Conservation (phyloP, 2,329 filamentous ascomycete genomes). For the Huntiella abstrusa region DNA sequence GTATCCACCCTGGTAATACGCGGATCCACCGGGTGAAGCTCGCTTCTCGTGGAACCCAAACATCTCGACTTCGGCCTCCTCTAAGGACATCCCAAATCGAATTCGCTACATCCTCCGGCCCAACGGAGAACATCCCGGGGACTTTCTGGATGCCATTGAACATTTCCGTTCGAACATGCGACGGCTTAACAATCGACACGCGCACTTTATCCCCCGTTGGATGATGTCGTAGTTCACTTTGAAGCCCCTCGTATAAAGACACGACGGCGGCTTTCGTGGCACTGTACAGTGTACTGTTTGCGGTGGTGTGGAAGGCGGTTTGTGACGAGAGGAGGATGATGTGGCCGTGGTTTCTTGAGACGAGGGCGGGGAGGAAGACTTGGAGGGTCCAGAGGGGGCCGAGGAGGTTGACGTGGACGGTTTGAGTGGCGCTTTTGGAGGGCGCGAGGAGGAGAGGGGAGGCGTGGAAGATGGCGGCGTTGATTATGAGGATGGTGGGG, state of each 20-base stretch:
- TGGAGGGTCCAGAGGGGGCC: constrained; percentile 37
- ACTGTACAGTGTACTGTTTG: constrained; percentile 40
- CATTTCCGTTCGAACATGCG: constrained; percentile 31
- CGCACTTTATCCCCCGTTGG: constrained; percentile 37
- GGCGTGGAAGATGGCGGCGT: constrained; percentile 33
- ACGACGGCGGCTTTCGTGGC: constrained; percentile 38
- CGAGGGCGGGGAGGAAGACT: constrained; percentile 37
- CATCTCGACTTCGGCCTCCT: constrained; percentile 10
- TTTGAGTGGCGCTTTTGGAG: constrained; percentile 22
- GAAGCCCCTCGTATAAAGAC: constrained; percentile 39
- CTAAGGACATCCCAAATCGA: constrained; percentile 4
- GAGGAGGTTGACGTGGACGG: constrained; percentile 39
- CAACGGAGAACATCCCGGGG: constrained; percentile 8
- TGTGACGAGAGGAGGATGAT: constrained; percentile 36
- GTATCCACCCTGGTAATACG: neutral
- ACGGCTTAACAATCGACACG: constrained; percentile 10
- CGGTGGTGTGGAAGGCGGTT: constrained; percentile 33
- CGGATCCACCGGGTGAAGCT: constrained; percentile 1
- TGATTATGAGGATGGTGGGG: constrained; percentile 35
- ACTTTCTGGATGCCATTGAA: constrained; percentile 12
- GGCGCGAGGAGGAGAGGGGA: constrained; percentile 30
- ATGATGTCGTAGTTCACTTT: constrained; percentile 28
- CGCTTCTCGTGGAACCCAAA: constrained; percentile 1
- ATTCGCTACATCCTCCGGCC: constrained; percentile 1
- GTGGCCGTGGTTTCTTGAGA: constrained; percentile 37